These are phyloP conservation scores for Ganoderma lucidum DNA, from an alignment of 1,284 basidiomycete species.

Conservation along the genomic window DNA sequence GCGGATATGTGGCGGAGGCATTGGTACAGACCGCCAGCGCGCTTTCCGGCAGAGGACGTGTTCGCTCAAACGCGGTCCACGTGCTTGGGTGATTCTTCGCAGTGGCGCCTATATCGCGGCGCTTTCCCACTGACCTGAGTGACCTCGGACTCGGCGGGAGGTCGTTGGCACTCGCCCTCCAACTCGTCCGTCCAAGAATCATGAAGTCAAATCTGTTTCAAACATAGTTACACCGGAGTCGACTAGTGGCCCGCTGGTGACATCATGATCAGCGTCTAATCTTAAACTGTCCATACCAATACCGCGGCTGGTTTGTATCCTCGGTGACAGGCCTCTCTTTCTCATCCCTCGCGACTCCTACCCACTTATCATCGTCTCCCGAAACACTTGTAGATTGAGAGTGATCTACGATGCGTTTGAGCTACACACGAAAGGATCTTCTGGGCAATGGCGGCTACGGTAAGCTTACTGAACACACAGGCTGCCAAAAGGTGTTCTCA, in stretches of 20 bases:
- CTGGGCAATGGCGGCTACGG: not conserved
- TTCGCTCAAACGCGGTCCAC: slow-evolving; percentile 6
- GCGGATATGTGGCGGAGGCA: slow-evolving; percentile 2
- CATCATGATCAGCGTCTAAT: slow-evolving; percentile 1
- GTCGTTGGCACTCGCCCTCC: too few relatives aligned
- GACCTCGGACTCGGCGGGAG: too few relatives aligned
- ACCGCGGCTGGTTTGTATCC: not conserved
- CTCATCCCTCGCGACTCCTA: not conserved
- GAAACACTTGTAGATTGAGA: not conserved
- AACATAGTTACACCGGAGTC: too few relatives aligned
- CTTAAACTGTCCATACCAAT: too few relatives aligned
- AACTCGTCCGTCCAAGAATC: too few relatives aligned
- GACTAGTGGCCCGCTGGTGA: not conserved
- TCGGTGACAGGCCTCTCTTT: not conserved
- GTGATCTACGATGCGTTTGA: not conserved
- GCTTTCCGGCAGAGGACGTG: not conserved
- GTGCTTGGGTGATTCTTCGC: not conserved
- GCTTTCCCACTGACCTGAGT: too few relatives aligned
- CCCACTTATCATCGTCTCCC: not conserved
- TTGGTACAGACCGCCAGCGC: slow-evolving; percentile 5
- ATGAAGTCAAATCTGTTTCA: too few relatives aligned
- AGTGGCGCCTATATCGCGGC: not conserved
- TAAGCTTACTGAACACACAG: not conserved
- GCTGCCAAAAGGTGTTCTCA: not conserved
- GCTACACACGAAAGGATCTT: not conserved